Base-by-base conservation (phyloP, 176 grass and related monocot genomes). In the Phragmites australis region DNA sequence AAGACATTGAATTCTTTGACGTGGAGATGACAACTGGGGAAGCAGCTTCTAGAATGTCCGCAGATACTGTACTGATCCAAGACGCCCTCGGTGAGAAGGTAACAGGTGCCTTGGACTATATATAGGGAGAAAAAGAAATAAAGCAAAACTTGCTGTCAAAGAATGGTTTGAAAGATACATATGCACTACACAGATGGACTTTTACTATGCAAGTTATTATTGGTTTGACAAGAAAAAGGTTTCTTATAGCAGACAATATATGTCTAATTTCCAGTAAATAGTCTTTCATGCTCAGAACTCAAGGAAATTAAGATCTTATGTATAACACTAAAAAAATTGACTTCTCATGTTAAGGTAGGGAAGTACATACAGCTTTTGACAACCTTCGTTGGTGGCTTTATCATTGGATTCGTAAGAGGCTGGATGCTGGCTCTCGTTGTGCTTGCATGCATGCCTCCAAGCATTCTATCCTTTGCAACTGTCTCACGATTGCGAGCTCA, bases 371-470 rank as follows among this genome's bases (percentile, higher is more conserved):
- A 96, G 21, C 70, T 96, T 61, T 71, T 86, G 50, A 75, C 87
- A 44, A 75, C 90, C 6, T 96, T 96, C 49, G 4, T 86, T 21
- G 87, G 93, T 31, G 93, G 93, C 23, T 96, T 96, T 74, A 47
- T 93, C 29, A 81, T 96, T 32, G 93, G 84, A 81, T 96, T 93
- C 45, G 17, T 86, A 56, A 89, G 72, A 77, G 93, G 93, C 26
- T 96, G 93, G 90, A 84, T 81, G 74, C 76, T 96, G 44, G 67
- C 87, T 47, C 85, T 96, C 17, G 90, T 93, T 48, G 26, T 95
- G 86, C 56, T 95, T 21, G 59, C 89, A 1, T 82, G 57, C 57
- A 86, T 95, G 72, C 93, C 90, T 44, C 84, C 74, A 26, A 63
- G 81, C 72, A 86, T 89, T 43, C 41, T 92, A 46, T 88, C 93